Evolutionary conservation across 176 grass and related monocot genomes (phyloP), one percentile per base, ranked within the genome.

Genomic region (Neostapfia colusana): DNA sequence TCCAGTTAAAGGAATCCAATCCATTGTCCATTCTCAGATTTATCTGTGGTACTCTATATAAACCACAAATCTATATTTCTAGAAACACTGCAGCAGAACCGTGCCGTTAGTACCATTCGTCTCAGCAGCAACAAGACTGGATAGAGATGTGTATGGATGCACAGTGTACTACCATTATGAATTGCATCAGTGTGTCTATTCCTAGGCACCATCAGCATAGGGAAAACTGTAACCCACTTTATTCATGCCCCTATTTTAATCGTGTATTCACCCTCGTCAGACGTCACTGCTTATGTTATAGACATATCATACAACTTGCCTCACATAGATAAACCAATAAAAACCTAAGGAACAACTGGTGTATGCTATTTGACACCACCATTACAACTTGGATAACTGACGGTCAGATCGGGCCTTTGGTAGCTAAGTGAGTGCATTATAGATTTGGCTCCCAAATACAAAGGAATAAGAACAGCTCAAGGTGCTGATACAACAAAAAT

Each of bases 81-180:
- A 5, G 7, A 63, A 88, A 88, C 65, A 69, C 43, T 40, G 37
- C 18, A 10, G 48, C 37, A 74, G 70, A 75, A 60, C 75, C 39
- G 54, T 18, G 21, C 26, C 10, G 14, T 25, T 38, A 75, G 45
- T 84, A 36, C 11, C 60, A 87, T 48, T 67, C 56, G 58, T 80
- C 37, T 74, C 38, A 65, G 48, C 44, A 79, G 73, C 43, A 75
- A 88, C 63, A 79, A 63, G 54, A 61, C 12, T 21, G 21, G 81
- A 88, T 50, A 79, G 51, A 20, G 14, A 40, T 68, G 53, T 53
- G 42, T 83, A 81, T 74, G 53, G 74, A 57, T 80, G 76, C 56
- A 31, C 31, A 63, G 53, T 75, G 53, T 81, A 28, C 57, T 76
- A 64, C 67, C 43, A 76, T 56, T 76, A 66, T 76, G 44, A 34